Conservation (phyloP, 306 rosid species). For the Casuarina cunninghamiana region DNA sequence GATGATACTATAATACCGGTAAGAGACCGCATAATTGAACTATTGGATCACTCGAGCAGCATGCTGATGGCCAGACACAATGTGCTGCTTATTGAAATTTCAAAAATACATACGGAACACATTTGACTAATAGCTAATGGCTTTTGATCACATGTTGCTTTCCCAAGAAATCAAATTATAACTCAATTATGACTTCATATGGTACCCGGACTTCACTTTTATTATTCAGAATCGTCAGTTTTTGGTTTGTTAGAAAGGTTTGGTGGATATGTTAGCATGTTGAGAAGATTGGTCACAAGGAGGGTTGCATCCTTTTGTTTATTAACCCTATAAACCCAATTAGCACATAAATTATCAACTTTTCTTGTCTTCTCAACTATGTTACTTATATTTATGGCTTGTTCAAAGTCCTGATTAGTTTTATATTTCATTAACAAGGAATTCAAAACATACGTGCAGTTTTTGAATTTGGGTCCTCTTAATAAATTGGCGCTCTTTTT, state of each 20-base stretch:
- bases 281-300: not conserved
- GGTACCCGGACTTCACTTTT: not conserved
- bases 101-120: not conserved
- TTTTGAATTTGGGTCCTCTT: constrained; percentile 6
- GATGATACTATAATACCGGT: not conserved
- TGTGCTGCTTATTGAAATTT: not conserved
- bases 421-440: not conserved
- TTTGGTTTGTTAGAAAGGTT: not conserved
- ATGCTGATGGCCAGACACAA: not conserved
- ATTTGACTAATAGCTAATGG: not conserved
- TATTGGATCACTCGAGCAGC: not conserved
- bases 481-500: not conserved
- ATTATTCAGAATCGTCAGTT: not conserved
- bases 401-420: not conserved
- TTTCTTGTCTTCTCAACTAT: not conserved
- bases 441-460: not conserved
- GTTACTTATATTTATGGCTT: not conserved
- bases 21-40: not conserved
- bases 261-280: not conserved
- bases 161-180: no score
- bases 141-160: no score
- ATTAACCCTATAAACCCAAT: not conserved
- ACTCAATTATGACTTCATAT: not conserved
- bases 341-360: not conserved
- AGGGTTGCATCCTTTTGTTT: not conserved